phyloP scores from a whole-genome alignment of 768 basidiomycete species.

The Hypholoma fasciculare region DNA sequence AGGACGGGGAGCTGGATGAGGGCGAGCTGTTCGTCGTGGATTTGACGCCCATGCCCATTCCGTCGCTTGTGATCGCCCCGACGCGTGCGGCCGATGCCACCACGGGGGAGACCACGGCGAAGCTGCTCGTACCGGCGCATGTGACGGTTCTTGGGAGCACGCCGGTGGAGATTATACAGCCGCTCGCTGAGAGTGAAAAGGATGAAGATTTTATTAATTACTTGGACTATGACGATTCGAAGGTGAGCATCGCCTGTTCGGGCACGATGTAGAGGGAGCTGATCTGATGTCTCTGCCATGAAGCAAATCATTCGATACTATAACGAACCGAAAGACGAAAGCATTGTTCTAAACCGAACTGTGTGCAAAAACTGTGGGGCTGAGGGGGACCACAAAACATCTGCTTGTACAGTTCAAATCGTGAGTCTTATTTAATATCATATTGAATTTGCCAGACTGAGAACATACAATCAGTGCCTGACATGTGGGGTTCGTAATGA shows the following conservation, averaged over 20 bases:
- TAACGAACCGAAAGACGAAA: slow-evolving; percentile 43
- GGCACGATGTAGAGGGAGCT: not conserved
- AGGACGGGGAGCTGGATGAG: not conserved
- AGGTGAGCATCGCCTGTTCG: slow-evolving; percentile 35
- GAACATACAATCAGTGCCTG: slow-evolving; percentile 52
- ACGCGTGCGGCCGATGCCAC: not conserved
- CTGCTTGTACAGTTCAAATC: slow-evolving; percentile 69
- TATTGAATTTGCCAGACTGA: not conserved
- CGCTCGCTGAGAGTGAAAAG: slow-evolving; percentile 43
- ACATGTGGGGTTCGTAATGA: slow-evolving; percentile 83
- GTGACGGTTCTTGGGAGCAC: slow-evolving; percentile 56
- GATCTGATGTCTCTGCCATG: not conserved
- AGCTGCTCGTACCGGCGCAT: slow-evolving; percentile 67
- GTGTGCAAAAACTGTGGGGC: slow-evolving; percentile 80
- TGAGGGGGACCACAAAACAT: slow-evolving; percentile 68
- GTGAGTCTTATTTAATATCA: slow-evolving; percentile 40
- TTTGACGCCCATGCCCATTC: slow-evolving; percentile 1
- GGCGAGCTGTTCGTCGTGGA: slow-evolving; percentile 6
- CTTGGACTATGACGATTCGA: slow-evolving; percentile 69
- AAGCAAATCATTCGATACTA: slow-evolving; percentile 69
- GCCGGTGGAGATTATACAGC: slow-evolving; percentile 47
- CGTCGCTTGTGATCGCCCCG: not conserved
- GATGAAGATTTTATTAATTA: slow-evolving; percentile 76
- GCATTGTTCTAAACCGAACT: slow-evolving; percentile 42
- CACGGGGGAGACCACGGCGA: slow-evolving; percentile 9